phyloP scores from a whole-genome alignment of 73 alveolate species.

The Stentor coeruleus region DNA sequence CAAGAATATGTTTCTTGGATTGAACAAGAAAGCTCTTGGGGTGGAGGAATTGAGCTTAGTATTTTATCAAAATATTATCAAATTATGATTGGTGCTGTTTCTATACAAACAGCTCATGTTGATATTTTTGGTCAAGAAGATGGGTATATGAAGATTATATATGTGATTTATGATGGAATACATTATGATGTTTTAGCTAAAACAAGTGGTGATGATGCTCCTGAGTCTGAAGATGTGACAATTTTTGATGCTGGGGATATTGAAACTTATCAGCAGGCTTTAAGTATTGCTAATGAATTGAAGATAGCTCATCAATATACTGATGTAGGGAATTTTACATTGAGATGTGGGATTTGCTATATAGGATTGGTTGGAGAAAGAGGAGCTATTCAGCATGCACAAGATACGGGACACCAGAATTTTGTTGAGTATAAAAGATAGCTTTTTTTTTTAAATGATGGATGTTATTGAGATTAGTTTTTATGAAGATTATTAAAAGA shows the following conservation, averaged over 20 bases:
- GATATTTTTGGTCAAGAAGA: constrained; percentile 77
- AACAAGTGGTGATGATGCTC: constrained; percentile 57
- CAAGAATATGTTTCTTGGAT: constrained; percentile 76
- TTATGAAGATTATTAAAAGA: too few relatives aligned
- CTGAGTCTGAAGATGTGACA: constrained; percentile 52
- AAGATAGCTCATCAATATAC: constrained; percentile 60
- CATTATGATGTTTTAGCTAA: constrained; percentile 83
- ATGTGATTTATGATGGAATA: constrained; percentile 78
- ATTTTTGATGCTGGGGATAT: constrained; percentile 59
- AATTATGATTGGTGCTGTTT: constrained; percentile 68
- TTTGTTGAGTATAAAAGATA: constrained; percentile 49
- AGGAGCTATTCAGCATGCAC: constrained; percentile 75
- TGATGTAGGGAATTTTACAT: constrained; percentile 55
- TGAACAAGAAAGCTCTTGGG: constrained; percentile 72
- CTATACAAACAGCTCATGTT: constrained; percentile 55
- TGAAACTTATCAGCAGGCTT: constrained; percentile 56
- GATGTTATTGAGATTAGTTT: too few relatives aligned
- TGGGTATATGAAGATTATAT: constrained; percentile 55
- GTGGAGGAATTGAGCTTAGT: constrained; percentile 88
- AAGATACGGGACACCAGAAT: constrained; percentile 84
- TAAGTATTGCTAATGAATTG: constrained; percentile 64
- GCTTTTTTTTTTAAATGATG: too few relatives aligned
- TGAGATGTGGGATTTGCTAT: constrained; percentile 80
- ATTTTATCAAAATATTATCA: constrained; percentile 67
- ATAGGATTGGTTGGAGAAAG: constrained; percentile 71